phyloP scores from a whole-genome alignment of 768 basidiomycete species.

The Lactarius sp. region DNA sequence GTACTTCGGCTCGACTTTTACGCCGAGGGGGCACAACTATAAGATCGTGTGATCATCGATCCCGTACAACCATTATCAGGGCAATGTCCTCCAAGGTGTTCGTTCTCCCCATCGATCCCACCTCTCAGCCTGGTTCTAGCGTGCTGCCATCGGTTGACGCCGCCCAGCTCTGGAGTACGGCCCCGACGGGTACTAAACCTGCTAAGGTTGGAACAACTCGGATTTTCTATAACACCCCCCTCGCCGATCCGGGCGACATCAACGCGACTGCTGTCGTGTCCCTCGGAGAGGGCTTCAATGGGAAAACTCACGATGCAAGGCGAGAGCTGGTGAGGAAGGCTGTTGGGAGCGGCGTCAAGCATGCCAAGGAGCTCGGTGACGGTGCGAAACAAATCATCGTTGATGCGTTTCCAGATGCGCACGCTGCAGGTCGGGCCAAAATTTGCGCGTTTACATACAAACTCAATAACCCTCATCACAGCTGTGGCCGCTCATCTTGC shows the following conservation, averaged over 20 bases:
- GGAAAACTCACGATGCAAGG: constrained; percentile 41
- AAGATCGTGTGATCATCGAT: constrained; percentile 24
- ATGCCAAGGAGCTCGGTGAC: constrained; percentile 53
- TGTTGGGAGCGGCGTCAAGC: constrained; percentile 68
- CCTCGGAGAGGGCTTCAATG: constrained; percentile 50
- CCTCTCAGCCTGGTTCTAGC: constrained; percentile 31
- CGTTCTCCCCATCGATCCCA: constrained; percentile 55
- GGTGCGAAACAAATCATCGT: constrained; percentile 55
- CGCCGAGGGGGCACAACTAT: constrained; percentile 1
- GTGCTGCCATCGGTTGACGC: constrained; percentile 39
- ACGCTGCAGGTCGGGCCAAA: constrained; percentile 63
- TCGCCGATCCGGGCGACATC: constrained; percentile 26
- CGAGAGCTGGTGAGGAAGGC: constrained; percentile 68
- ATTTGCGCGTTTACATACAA: neutral
- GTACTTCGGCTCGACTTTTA: constrained; percentile 9
- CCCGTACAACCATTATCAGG: constrained; percentile 3
- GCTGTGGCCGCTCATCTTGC: constrained; percentile 79
- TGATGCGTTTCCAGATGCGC: constrained; percentile 63
- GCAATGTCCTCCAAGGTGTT: constrained; percentile 50
- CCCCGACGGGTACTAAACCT: constrained; percentile 38
- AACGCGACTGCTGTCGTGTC: constrained; percentile 53
- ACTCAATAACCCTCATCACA: constrained; percentile 30
- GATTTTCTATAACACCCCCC: constrained; percentile 55
- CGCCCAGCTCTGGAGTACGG: constrained; percentile 48
- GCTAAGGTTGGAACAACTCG: constrained; percentile 60